Conservation (phyloP, 139 green algal genomes). For the Closterium sp. region DNA sequence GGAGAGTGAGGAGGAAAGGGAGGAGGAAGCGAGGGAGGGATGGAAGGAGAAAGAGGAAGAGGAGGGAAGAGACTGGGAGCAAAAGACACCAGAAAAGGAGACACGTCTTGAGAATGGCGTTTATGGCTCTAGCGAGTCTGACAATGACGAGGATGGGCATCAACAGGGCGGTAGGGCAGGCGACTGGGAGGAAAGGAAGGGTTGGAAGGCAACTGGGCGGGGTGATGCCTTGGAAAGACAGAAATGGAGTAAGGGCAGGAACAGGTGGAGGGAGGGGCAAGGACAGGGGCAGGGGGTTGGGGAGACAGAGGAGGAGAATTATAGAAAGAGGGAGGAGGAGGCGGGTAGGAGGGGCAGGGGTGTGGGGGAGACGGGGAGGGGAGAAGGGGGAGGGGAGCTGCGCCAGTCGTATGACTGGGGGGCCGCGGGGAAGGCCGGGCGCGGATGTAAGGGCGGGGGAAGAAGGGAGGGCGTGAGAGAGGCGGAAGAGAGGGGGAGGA, state of each 20-base stretch:
- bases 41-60: not conserved
- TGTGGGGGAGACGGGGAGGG: constrained; percentile 18
- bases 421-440: constrained; percentile 89
- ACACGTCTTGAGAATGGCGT: too few species aligned
- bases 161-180: not conserved
- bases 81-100: not conserved
- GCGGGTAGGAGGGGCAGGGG: not conserved
- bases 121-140: not conserved
- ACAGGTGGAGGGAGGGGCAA: not conserved
- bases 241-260: not conserved
- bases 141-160: not conserved
- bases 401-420: constrained; percentile 84
- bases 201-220: not conserved
- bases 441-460: constrained; percentile 74
- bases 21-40: not conserved
- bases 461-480: constrained; percentile 59
- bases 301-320: not conserved
- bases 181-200: not conserved
- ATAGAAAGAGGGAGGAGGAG: not conserved
- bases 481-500: constrained; percentile 34
- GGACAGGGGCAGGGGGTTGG: not conserved
- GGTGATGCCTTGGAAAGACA: not conserved
- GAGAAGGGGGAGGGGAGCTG: constrained; percentile 87
- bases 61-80: too few species aligned
- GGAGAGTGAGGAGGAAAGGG: not conserved